Evolutionary conservation across 495 filamentous ascomycete genomes (phyloP).

Genomic region (Neurospora sp.): DNA sequence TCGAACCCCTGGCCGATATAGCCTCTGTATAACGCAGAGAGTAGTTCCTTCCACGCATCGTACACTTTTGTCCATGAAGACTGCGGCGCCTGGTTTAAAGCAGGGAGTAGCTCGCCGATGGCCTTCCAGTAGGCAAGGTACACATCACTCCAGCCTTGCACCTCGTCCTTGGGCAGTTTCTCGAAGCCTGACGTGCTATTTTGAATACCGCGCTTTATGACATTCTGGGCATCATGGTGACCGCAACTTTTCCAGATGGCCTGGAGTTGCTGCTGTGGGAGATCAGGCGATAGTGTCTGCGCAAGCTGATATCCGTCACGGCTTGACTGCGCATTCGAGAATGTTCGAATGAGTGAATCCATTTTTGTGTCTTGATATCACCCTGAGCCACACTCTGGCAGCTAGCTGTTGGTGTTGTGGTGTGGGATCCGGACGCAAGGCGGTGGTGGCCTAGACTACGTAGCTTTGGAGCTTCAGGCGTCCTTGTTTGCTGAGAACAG

Average conservation of each 20-base stretch:
- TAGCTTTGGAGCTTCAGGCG: not conserved
- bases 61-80: constrained; percentile 67
- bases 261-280: constrained; percentile 45
- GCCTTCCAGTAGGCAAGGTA: constrained; percentile 78
- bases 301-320: constrained; percentile 58
- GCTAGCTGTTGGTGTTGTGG: not conserved
- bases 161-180: constrained; percentile 51
- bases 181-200: constrained; percentile 29
- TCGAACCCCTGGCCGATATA: constrained; percentile 62
- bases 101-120: constrained; percentile 53
- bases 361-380: constrained; percentile 28
- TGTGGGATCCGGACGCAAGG: not conserved
- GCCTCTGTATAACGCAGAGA: constrained; percentile 58
- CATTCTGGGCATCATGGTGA: constrained; percentile 37
- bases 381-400: not conserved
- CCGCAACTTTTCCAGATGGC: constrained; percentile 57
- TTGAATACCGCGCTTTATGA: constrained; percentile 53
- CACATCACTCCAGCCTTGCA: constrained; percentile 70
- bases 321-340: constrained; percentile 44
- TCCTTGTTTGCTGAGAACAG: not conserved
- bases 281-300: constrained; percentile 56
- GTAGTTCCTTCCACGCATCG: constrained; percentile 72
- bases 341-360: constrained; percentile 47
- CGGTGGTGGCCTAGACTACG: not conserved
- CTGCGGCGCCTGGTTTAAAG: constrained; percentile 35